Base-by-base conservation (phyloP, 2,329 filamentous ascomycete genomes). In the Geosmithia flava region DNA sequence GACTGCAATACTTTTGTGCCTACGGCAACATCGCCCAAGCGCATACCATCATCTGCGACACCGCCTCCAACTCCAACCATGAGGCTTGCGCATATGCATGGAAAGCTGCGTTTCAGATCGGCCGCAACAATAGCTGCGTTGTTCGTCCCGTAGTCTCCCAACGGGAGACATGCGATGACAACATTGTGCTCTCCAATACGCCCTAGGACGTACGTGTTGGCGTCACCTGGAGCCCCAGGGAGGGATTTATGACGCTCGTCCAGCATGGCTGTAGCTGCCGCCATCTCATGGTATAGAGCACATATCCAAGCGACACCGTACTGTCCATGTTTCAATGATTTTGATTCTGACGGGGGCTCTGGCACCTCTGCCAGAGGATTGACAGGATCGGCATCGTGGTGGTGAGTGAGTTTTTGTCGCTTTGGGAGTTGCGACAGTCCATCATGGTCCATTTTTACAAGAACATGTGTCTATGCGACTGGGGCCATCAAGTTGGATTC, bases 261-360 rank as follows among this genome's bases (percentile, higher is more conserved):
- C 0, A 64, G 52, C 52, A 63, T 58, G 7, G 44, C 52, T 1
- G 45, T 41, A 1, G 59, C 59, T 6, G 60, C 61, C 3, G 55
- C 53, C 47, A 55, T 51, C 19, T 65, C 61, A 2, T 56, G 50
- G 1, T 45, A 47, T 0, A 64, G 29, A 0, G 62, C 59, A 42
- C 57, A 63, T 0, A 65, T 55, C 62, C 62, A 65, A 0, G 60
- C 62, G 3, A 65, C 49, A 0, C 58, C 61, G 29, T 62, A 64
- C 6, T 41, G 7, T 6, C 29, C 7, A 11, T 6, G 29, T 11
- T 11, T 6, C 29, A 30, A 30, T 7, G 29, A 7, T 11, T 30
- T 30, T 6, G 29, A 30, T 20, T 42, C 40, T n/a, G 19, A 16
- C 40, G n/a, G 20, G 17, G 42, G 20, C 42, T 19, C 15, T 19